These are phyloP conservation scores for Pouteria campechiana DNA, from an alignment of 179 eudicot genomes.

Conservation along the genomic window DNA sequence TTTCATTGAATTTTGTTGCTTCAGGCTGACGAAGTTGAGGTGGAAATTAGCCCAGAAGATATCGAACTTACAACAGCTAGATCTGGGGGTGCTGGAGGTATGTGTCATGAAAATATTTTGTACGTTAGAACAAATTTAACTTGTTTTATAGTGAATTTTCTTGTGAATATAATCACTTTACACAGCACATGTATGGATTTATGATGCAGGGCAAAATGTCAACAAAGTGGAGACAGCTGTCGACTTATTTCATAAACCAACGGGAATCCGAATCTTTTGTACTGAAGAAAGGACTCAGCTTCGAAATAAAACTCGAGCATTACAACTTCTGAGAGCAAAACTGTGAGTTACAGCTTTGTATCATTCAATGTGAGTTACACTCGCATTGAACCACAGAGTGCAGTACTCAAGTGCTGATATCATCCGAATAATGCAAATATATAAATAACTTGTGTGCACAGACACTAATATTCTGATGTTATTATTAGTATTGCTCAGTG, in stretches of 20 bases:
- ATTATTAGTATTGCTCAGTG: no score
- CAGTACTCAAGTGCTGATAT: no score
- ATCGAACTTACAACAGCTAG: slow-evolving; percentile 96
- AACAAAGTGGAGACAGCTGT: slow-evolving; percentile 98
- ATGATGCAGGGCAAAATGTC: slow-evolving; percentile 86
- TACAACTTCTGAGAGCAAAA: slow-evolving; percentile 89
- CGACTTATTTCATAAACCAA: slow-evolving; percentile 94
- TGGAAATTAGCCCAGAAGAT: slow-evolving; percentile 93
- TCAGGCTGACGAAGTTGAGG: slow-evolving; percentile 97
- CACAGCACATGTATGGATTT: slow-evolving; percentile 15
- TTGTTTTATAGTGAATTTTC: not conserved
- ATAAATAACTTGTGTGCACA: no score
- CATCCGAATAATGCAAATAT: no score
- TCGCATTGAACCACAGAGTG: no score
- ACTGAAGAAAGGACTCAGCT: slow-evolving; percentile 96
- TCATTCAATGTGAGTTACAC: no score
- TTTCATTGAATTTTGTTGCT: no score
- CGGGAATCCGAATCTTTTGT: slow-evolving; percentile 96
- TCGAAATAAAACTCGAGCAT: slow-evolving; percentile 73
- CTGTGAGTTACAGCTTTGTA: no score
- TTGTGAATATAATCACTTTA: slow-evolving; percentile 2
- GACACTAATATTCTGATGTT: no score
- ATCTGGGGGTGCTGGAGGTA: slow-evolving; percentile 99
- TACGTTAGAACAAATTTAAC: not conserved
- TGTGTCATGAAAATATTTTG: no score